Conservation (phyloP, 2,329 filamentous ascomycete species). For the Fusarium nanum region DNA sequence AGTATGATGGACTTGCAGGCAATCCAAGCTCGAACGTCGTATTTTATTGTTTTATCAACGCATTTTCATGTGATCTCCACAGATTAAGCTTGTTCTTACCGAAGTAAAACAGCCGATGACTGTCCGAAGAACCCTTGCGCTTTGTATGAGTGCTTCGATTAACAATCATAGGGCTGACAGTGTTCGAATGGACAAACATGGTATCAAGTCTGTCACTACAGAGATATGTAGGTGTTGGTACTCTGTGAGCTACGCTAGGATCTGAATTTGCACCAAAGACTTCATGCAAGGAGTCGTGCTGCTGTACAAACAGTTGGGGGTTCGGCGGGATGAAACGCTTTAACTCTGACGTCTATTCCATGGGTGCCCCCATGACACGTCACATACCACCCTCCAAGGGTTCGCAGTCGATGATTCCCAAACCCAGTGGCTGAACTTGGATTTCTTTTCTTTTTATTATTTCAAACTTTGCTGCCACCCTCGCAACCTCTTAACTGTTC, state of each 20-base stretch:
- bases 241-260: constrained; percentile 30
- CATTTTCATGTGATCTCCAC: background rate
- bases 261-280: constrained; percentile 37
- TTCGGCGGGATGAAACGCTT: constrained; percentile 46
- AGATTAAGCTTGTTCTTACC: constrained; percentile 9
- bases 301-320: constrained; percentile 42
- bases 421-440: constrained; percentile 18
- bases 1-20: constrained; percentile 6
- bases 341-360: constrained; percentile 39
- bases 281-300: constrained; percentile 39
- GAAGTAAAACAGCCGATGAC: background rate
- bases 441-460: background rate
- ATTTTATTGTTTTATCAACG: background rate
- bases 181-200: constrained; percentile 12
- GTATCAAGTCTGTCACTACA: constrained; percentile 12
- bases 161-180: constrained; percentile 29
- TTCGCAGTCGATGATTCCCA: constrained; percentile 38
- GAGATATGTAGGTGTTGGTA: background rate
- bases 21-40: constrained; percentile 6
- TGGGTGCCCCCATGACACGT: constrained; percentile 44
- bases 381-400: constrained; percentile 41
- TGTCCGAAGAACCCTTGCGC: background rate
- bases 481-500: background rate
- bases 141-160: constrained; percentile 17
- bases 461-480: background rate